phyloP scores from a whole-genome alignment of 371 early-diverging fungal genomes.

The Haplosporangium sp. region DNA sequence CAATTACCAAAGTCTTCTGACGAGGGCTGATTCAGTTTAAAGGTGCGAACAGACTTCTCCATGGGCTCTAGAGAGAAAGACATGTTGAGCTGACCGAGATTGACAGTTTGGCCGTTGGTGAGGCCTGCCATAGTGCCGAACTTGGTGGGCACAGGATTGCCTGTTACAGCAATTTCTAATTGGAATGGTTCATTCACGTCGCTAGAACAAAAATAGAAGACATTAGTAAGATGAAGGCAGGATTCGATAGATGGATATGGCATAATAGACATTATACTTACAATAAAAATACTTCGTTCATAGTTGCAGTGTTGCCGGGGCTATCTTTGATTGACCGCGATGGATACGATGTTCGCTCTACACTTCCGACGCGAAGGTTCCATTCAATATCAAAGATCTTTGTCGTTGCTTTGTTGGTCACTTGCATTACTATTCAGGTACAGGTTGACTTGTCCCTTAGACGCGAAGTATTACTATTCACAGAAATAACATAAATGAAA shows the following conservation, averaged over 20 bases:
- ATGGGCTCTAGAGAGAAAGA: slow-evolving; percentile 25
- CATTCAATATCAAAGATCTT: slow-evolving; percentile 49
- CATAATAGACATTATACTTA: slow-evolving; percentile 2
- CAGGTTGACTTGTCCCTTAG: not conserved
- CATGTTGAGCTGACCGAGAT: slow-evolving; percentile 29
- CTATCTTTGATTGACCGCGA: slow-evolving; percentile 43
- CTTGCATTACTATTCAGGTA: slow-evolving; percentile 34
- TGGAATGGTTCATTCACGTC: slow-evolving; percentile 46
- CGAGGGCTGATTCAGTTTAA: slow-evolving; percentile 18
- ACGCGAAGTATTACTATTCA: not conserved
- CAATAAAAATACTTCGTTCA: slow-evolving; percentile 53
- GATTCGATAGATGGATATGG: not conserved
- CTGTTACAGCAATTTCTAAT: slow-evolving; percentile 33
- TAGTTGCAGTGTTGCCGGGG: slow-evolving; percentile 45
- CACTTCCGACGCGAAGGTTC: slow-evolving; percentile 33
- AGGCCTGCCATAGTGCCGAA: slow-evolving; percentile 53
- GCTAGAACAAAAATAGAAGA: slow-evolving; percentile 4
- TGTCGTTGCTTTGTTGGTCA: slow-evolving; percentile 36
- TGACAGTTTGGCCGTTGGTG: slow-evolving; percentile 23
- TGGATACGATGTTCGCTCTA: slow-evolving; percentile 37
- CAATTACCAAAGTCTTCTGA: slow-evolving; percentile 11
- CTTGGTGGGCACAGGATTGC: slow-evolving; percentile 35
- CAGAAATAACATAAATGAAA: not conserved
- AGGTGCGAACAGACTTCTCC: slow-evolving; percentile 31
- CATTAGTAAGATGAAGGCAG: not conserved